Evolutionary conservation across 305 asterid species (phyloP), one percentile per base, ranked within the genome.

Genomic region (Fraxinus sp.): DNA sequence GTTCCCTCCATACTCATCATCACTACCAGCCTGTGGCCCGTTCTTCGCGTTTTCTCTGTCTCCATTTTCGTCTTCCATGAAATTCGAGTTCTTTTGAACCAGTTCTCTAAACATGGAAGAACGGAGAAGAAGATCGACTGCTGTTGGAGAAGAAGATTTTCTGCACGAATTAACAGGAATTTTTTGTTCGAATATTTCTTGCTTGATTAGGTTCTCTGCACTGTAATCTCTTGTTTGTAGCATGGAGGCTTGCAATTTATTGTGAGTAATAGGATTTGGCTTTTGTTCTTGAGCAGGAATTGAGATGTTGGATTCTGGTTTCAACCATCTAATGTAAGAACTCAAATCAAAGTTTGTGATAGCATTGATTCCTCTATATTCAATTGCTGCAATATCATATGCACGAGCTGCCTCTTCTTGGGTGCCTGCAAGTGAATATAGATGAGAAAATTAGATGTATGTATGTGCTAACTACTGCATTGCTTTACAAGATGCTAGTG

Each of bases 361-460:
- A 0, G 94, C 96, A 18, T 91, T 87, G 68, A 88, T 87, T 41
- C 96, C 94, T 84, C 97, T 87, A 89, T 93, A 92, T 79, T 92
- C 97, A 30, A 93, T 91, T 10, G 94, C 95, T 81, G 97, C 95
- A 66, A 92, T 90, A 43, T 93, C 97, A 73, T 92, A 92, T 13
- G 97, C 97, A 5, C 92, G 88, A 39, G 97, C 97, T 18, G 97
- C 97, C 81, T 93, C 97, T 83, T 93, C 97, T 79, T 93, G 97
- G 11, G 97, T 93, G 79, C 93, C 96, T 93, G 83, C 14, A 46
- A 78, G 37, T 1, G 77, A 28, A 68, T 3, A 0, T 0, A 0
- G 11, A n/a, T 18, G 13, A 20, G 55, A n/a, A 18, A 59, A 7
- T 18, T 52, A 52, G 22, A 52, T 52, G 20, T 43, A 43, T 43